phyloP scores from a whole-genome alignment of 139 green algal species.

The Edaphochlamys debaryana region DNA sequence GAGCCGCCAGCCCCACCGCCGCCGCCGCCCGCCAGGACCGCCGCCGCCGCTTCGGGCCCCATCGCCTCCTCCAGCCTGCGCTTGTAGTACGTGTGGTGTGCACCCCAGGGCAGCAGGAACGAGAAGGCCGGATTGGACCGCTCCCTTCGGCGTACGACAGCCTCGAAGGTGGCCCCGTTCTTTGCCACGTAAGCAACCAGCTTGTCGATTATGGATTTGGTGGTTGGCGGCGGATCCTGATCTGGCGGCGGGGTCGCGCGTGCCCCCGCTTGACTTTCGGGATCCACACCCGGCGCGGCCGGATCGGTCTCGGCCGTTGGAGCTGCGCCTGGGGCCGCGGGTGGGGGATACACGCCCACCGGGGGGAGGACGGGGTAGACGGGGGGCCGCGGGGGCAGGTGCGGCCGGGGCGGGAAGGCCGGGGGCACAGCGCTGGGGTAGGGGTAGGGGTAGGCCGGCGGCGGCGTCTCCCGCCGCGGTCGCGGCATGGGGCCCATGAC shows the following conservation, averaged over 20 bases:
- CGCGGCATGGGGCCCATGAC: neutral
- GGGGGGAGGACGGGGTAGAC: neutral
- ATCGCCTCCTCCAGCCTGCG: slow-evolving; percentile 35
- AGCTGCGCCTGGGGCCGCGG: neutral
- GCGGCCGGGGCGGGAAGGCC: too few relatives aligned
- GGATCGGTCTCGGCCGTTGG: neutral
- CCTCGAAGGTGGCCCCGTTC: slow-evolving; percentile 54
- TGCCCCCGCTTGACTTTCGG: neutral
- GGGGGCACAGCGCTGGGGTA: neutral
- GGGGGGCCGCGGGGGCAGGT: too few relatives aligned
- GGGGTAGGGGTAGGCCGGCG: neutral
- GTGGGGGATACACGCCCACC: neutral
- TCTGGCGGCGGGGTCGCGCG: neutral
- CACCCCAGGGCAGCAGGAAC: slow-evolving; percentile 67
- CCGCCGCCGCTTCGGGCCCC: slow-evolving; percentile 9
- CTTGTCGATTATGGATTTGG: slow-evolving; percentile 50
- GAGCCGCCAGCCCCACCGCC: neutral
- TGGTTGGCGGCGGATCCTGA: slow-evolving; percentile 11
- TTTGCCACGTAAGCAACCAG: slow-evolving; percentile 44
- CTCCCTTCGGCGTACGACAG: slow-evolving; percentile 64
- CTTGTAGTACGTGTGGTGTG: slow-evolving; percentile 65
- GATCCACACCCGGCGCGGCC: neutral
- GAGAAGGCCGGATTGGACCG: slow-evolving; percentile 67
- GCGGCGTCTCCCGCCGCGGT: neutral
- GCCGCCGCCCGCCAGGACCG: slow-evolving; percentile 17